A percentile compares a stretch with the other conserved stretches of the same genome.
Conservation (phyloP, 2,329 filamentous ascomycete genomes). For the Penicillium sp. region DNA sequence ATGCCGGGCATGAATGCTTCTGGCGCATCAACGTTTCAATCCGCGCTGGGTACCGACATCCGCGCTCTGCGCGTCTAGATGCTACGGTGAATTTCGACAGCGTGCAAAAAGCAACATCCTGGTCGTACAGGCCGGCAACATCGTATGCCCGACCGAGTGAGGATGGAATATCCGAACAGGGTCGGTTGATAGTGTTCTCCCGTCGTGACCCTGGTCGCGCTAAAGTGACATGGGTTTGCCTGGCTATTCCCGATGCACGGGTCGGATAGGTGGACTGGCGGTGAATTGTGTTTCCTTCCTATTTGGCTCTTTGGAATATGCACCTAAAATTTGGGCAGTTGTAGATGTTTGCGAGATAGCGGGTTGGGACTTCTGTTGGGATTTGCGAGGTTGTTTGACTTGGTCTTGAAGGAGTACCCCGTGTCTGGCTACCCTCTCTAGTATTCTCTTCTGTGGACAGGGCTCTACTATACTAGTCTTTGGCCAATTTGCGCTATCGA, state of each 20-base stretch:
- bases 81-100: neutral
- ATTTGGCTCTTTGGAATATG: neutral
- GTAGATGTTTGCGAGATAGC: neutral
- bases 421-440: neutral
- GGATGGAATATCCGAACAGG: slow-evolving; percentile 3
- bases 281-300: slow-evolving; percentile 6
- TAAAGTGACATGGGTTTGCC: slow-evolving; percentile 1
- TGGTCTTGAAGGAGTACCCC: neutral
- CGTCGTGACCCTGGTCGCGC: neutral
- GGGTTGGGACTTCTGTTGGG: neutral
- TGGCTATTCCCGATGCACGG: neutral
- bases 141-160: neutral
- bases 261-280: slow-evolving; percentile 4
- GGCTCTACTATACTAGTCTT: neutral
- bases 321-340: neutral
- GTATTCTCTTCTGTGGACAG: neutral
- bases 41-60: slow-evolving; percentile 3
- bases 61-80: slow-evolving; percentile 3
- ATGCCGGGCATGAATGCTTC: slow-evolving; percentile 1
- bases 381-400: slow-evolving; percentile 1
- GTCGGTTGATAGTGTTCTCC: neutral
- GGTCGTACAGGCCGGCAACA: neutral
- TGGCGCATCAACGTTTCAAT: slow-evolving; percentile 5
- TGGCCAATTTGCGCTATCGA: neutral
- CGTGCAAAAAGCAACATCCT: neutral